Conservation (phyloP, 352 stramenopile genomes). For the Globisporangium abappressorium region DNA sequence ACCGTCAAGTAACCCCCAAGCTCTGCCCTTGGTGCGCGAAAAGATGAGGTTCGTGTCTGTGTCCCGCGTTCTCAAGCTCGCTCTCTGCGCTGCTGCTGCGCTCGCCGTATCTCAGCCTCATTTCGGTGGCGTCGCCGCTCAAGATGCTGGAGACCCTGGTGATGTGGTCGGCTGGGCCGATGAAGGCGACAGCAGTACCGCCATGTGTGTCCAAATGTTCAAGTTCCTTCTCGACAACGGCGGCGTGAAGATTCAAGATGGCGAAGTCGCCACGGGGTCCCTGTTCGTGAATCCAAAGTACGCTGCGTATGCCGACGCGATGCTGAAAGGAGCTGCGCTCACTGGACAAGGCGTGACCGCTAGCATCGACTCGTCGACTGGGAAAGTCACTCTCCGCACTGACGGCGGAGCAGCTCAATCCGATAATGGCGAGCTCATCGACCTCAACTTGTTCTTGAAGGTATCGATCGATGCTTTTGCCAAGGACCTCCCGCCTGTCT, state of each 20-base stretch:
- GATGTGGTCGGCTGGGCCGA: slow-evolving; percentile 7
- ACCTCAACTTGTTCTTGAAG: slow-evolving; percentile 11
- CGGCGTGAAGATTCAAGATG: slow-evolving; percentile 5
- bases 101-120: not conserved
- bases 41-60: not conserved
- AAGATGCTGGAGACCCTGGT: not conserved
- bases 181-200: slow-evolving; percentile 8
- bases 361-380: not conserved
- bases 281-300: slow-evolving; percentile 7
- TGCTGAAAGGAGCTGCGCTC: not conserved
- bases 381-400: slow-evolving; percentile 6
- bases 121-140: not conserved
- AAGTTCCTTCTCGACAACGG: slow-evolving; percentile 13
- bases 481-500: slow-evolving; percentile 9
- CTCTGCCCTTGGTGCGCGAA: not conserved
- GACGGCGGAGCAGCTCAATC: not conserved
- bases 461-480: slow-evolving; percentile 13
- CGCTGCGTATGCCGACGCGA: not conserved
- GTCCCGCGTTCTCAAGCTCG: not conserved
- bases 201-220: slow-evolving; percentile 14
- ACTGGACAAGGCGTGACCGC: slow-evolving; percentile 2
- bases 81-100: not conserved
- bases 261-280: slow-evolving; percentile 6
- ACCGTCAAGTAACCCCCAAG: not conserved
- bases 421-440: slow-evolving; percentile 5